Evolutionary conservation across 345 rosid species (phyloP), one percentile per base, ranked within the genome.

Genomic region (Populus davidiana): DNA sequence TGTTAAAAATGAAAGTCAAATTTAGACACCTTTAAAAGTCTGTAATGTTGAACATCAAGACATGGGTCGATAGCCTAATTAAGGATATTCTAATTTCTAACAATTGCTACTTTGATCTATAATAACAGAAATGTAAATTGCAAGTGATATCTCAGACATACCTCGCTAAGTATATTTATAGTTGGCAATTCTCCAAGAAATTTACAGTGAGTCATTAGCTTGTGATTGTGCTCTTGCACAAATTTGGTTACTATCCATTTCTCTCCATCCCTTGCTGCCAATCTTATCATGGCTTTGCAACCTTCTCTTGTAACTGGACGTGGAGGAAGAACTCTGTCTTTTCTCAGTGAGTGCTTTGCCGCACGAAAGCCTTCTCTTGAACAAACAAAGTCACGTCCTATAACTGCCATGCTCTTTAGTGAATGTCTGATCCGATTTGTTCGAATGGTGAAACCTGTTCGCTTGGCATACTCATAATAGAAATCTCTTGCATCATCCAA

Each of bases 221-320:
- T 85, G 71, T 85, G 88, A 84, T 83, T 83, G 67, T 86, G 88
- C 50, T 81, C 85, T 35, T 27, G 70, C 31, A 83, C 83, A 73
- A 83, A 83, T 70, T 86, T 83, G 54, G 88, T 85, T 31, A 83
- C 88, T 49, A 77, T 66, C 86, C 88, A 86, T 78, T 78, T 83
- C 31, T 79, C 81, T 70, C 76, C 86, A 71, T 79, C 88, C 67
- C 85, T 81, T n/a, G 85, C 85, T 27, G 88, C 88, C 70, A 83
- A 67, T 77, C 86, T 85, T 75, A 85, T 85, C 88, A 83, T 83
- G 8, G 88, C 84, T 73, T 78, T 85, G 77, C 88, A 85, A n/a
- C 88, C 86, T 83, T 86, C 88, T 79, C 88, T 85, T 1, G 86
- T 83, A 73, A 80, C 36, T 33, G 86, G 88, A 44, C 86, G 52